Evolutionary conservation across 305 asterid species (phyloP).

Genomic region (Fraxinus nigra): DNA sequence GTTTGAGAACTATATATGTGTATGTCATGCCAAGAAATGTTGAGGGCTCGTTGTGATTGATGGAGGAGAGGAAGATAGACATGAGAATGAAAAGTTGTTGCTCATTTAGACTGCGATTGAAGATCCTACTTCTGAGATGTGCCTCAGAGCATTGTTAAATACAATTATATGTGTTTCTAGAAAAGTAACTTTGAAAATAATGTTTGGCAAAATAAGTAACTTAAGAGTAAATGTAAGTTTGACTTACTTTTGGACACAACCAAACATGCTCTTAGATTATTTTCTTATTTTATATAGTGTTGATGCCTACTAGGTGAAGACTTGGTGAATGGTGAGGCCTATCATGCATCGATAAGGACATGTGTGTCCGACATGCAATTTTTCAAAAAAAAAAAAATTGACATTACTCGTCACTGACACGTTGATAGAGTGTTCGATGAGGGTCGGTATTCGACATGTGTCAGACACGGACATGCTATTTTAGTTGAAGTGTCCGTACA

Average conservation of each 20-base stretch:
- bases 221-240: background rate
- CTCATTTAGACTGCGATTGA: background rate
- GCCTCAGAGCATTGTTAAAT: background rate
- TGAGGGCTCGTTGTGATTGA: background rate
- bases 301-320: background rate
- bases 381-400: no score
- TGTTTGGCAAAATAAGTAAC: background rate
- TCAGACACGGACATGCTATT: background rate
- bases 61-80: background rate
- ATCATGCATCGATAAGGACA: background rate
- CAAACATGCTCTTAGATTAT: background rate
- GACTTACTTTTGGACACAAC: background rate
- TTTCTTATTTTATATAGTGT: background rate
- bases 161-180: background rate
- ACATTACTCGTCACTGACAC: background rate
- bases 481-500: background rate
- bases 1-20: background rate
- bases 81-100: background rate
- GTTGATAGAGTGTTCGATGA: background rate
- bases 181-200: background rate
- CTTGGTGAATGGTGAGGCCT: background rate
- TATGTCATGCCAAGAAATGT: background rate
- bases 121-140: background rate
- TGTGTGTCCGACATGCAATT: background rate
- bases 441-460: background rate